Base-by-base conservation (phyloP, 2,329 filamentous ascomycete genomes). In the Venturia aucupariae region DNA sequence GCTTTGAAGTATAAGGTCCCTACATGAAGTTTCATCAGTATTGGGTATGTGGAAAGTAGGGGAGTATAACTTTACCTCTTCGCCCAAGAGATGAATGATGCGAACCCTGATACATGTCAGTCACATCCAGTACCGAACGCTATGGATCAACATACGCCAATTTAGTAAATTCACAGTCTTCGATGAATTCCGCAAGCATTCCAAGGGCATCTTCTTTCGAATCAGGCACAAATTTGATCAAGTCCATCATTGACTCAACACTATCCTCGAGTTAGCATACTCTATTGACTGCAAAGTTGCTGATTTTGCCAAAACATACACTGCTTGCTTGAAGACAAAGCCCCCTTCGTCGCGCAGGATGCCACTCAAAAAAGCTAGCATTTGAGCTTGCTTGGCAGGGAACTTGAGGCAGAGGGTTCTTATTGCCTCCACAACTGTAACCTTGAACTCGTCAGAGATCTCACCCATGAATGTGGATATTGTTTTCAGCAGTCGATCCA, bases 401-500 rank as follows among this genome's bases (percentile, higher is more conserved):
- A 99, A 99, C 79, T 99, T 99, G 70, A 99, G 82, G 75, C 93
- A 97, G 48, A 99, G 80, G 3, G 94, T 97, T 67, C 94, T 89
- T 73, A 99, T 97, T 51, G 94, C 94, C 77, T 99, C 94, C 54
- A 99, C 93, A 72, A 99, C 96, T n/a, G 94, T 99, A 70, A 99
- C 96, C 82, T 97, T 99, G 83, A 99, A 99, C 77, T 99, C 94
- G 73, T 99, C 94, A 7, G 93, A 97, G 69, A 97, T 97, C 77
- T 97, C 94, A 4, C 92, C 90, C 94, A 99, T 97, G 80, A 99
- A 97, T 46, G 90, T 89, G 30, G 91, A 92, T 67, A 99, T 97
- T 76, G 97, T 92, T 83, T 97, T 97, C 92, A 99, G 97, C 69
- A 99, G 79, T 63, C 94, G 87, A 75, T 99, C 94, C 55, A 99